A percentile compares a stretch with the other conserved stretches of the same genome.
These are phyloP conservation scores for Didymella keratinophila DNA, from an alignment of 2,329 filamentous ascomycete genomes.

Conservation along the genomic window DNA sequence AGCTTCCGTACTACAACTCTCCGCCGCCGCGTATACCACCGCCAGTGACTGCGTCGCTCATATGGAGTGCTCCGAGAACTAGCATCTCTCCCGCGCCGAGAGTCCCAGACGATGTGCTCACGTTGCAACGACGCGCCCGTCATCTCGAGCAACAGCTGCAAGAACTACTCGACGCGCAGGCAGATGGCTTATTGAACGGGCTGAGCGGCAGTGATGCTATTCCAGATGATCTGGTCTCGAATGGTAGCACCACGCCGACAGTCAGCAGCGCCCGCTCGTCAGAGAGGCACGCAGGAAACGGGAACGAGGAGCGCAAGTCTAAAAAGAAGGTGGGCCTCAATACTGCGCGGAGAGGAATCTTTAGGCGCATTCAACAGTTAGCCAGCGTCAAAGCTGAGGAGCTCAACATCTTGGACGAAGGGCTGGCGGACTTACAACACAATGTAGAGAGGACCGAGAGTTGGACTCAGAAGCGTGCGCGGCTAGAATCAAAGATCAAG, in stretches of 20 bases:
- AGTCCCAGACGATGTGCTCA: constrained; percentile 55
- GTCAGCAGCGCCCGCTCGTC: constrained; percentile 50
- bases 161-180: constrained; percentile 67
- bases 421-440: constrained; percentile 64
- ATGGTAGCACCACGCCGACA: constrained; percentile 60
- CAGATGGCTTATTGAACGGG: constrained; percentile 63
- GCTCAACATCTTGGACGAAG: constrained; percentile 65
- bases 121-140: constrained; percentile 60
- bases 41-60: constrained; percentile 44
- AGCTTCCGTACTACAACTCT: constrained; percentile 45
- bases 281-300: constrained; percentile 33
- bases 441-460: constrained; percentile 67
- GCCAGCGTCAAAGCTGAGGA: constrained; percentile 74
- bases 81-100: constrained; percentile 37
- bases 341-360: constrained; percentile 70
- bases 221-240: constrained; percentile 56
- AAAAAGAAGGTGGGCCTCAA: constrained; percentile 66
- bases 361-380: constrained; percentile 69
- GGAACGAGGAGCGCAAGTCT: constrained; percentile 30
- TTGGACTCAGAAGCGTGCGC: constrained; percentile 65
- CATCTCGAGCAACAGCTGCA: constrained; percentile 66
- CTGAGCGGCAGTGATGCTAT: constrained; percentile 48
- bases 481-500: constrained; percentile 63
- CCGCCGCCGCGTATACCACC: constrained; percentile 45
- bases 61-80: constrained; percentile 41